Percentiles rank a stretch among this genome's conserved stretches.
phyloP scores from a whole-genome alignment of 1,284 basidiomycete genomes.

The Ceratobasidium sp. region DNA sequence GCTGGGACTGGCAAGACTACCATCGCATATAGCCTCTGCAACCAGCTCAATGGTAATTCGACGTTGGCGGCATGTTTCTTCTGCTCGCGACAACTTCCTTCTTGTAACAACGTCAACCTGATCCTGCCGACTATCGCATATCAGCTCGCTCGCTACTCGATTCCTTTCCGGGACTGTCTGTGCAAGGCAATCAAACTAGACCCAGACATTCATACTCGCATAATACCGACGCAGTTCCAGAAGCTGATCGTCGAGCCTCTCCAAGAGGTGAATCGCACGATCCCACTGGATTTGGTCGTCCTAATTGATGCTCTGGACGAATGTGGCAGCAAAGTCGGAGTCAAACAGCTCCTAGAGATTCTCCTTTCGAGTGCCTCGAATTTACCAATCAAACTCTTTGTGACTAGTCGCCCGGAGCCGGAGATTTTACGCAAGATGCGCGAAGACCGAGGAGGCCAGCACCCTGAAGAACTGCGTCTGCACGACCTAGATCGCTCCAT shows the following conservation, averaged over 20 bases:
- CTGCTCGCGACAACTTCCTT: background rate
- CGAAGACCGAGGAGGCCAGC: no score
- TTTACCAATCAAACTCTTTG: slow-evolving; percentile 34
- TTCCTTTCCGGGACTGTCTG: background rate
- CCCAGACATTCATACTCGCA: background rate
- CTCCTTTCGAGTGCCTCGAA: background rate
- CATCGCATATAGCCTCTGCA: background rate
- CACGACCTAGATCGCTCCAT: no score
- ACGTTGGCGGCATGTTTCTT: slow-evolving; percentile 18
- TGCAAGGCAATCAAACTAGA: background rate
- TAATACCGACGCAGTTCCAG: background rate
- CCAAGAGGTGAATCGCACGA: slow-evolving; percentile 53
- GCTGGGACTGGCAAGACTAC: no score
- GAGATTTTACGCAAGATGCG: no score
- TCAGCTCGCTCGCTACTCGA: slow-evolving; percentile 14
- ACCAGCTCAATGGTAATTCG: background rate
- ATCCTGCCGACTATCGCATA: slow-evolving; percentile 31
- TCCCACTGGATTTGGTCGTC: slow-evolving; percentile 27
- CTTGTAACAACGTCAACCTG: background rate
- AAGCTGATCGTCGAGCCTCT: slow-evolving; percentile 1
- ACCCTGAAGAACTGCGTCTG: no score
- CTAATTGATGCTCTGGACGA: slow-evolving; percentile 46
- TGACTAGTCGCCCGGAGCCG: slow-evolving; percentile 45
- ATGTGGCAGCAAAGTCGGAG: slow-evolving; percentile 3
- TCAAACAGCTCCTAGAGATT: slow-evolving; percentile 5